Evolutionary conservation across 257 asterid species (phyloP).

Genomic region (Mentha longifolia): DNA sequence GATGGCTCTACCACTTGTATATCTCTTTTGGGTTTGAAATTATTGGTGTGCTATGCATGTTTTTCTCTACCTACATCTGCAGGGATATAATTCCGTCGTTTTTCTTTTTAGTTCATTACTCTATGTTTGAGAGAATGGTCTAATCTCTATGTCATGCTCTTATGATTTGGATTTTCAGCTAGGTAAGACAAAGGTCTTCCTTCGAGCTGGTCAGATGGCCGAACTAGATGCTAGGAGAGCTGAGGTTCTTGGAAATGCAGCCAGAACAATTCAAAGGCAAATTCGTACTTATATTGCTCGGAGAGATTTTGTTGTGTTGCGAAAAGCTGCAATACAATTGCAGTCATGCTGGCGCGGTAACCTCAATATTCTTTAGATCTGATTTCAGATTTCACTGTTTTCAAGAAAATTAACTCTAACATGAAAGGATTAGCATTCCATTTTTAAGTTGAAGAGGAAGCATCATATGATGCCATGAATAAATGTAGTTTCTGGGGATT

Average conservation of each 20-base stretch:
- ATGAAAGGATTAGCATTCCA: slow-evolving; percentile 17
- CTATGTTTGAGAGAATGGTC: slow-evolving; percentile 20
- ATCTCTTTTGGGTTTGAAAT: slow-evolving; percentile 6
- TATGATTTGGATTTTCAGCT: slow-evolving; percentile 59
- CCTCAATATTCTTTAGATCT: slow-evolving; percentile 26
- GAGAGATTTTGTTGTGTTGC: slow-evolving; percentile 78
- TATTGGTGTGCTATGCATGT: neutral
- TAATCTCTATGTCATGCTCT: slow-evolving; percentile 28
- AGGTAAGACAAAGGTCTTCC: slow-evolving; percentile 94
- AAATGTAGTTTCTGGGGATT: no score
- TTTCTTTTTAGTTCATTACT: neutral
- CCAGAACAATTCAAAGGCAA: slow-evolving; percentile 92
- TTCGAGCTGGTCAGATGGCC: slow-evolving; percentile 99
- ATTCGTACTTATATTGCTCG: slow-evolving; percentile 86
- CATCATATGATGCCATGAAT: no score
- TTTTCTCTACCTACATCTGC: neutral
- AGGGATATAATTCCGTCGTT: neutral
- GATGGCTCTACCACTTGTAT: slow-evolving; percentile 12
- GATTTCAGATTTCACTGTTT: slow-evolving; percentile 31
- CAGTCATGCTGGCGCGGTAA: slow-evolving; percentile 99
- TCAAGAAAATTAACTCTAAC: slow-evolving; percentile 21
- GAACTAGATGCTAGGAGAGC: slow-evolving; percentile 97
- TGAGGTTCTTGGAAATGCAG: slow-evolving; percentile 98
- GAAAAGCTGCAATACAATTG: slow-evolving; percentile 79
- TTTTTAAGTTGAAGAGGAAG: neutral